phyloP scores from a whole-genome alignment of 2,329 filamentous ascomycete genomes.

The Juglanconis juglandina region DNA sequence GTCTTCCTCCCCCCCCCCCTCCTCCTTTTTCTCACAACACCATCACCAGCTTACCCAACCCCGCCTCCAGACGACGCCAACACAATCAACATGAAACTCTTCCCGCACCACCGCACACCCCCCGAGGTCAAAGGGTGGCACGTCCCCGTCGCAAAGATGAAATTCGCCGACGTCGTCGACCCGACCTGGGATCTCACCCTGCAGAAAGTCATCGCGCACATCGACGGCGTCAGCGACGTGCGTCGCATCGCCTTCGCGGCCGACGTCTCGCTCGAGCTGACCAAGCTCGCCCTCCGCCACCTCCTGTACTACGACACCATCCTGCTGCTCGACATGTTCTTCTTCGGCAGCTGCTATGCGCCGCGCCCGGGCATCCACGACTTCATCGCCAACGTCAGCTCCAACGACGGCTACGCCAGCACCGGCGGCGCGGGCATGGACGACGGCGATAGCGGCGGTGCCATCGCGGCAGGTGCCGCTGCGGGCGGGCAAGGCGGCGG shows the following conservation, averaged over 20 bases:
- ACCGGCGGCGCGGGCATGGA: conserved; percentile 52
- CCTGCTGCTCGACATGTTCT: conserved; percentile 89
- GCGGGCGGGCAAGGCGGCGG: not conserved
- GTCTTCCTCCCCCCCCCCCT: conserved; percentile 28
- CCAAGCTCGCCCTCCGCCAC: conserved; percentile 81
- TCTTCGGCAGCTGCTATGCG: conserved; percentile 88
- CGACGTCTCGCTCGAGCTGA: conserved; percentile 81
- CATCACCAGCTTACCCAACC: not conserved
- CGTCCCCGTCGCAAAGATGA: conserved; percentile 75
- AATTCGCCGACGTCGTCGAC: conserved; percentile 60
- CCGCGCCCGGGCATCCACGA: conserved; percentile 72
- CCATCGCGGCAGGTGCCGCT: no score
- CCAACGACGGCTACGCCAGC: conserved; percentile 15
- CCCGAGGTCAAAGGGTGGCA: conserved; percentile 81
- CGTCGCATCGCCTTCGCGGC: conserved; percentile 80
- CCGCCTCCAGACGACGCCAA: conserved; percentile 72
- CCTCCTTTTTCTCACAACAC: not conserved
- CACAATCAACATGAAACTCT: conserved; percentile 94
- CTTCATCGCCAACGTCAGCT: conserved; percentile 65
- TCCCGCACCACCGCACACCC: conserved; percentile 75
- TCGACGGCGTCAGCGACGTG: conserved; percentile 89
- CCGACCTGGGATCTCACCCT: conserved; percentile 74
- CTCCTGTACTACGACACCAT: conserved; percentile 91
- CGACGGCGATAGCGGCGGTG: not conserved
- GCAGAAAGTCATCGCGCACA: conserved; percentile 74